phyloP scores from a whole-genome alignment of 805 yeast species.

The Lipomyces oligophaga region DNA sequence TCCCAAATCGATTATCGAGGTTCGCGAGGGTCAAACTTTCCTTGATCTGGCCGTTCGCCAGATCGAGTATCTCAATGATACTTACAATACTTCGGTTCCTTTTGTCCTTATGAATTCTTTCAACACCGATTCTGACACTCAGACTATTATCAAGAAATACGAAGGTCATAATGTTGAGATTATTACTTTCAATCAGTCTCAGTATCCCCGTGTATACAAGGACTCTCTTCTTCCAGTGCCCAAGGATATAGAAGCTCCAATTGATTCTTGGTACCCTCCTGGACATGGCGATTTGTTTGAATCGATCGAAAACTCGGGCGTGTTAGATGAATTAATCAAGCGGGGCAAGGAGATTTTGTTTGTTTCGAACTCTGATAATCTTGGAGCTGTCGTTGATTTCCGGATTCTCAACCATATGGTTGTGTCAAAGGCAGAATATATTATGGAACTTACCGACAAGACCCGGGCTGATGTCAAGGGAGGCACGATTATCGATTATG shows the following conservation, averaged over 20 bases:
- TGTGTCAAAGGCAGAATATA: conserved; percentile 85
- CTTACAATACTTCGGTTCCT: conserved; percentile 89
- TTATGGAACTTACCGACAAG: conserved; percentile 98
- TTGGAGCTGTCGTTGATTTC: conserved; percentile 96
- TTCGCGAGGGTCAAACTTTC: conserved; percentile 96
- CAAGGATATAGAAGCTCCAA: conserved; percentile 60
- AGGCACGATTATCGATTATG: conserved; percentile 95
- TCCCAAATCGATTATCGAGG: conserved; percentile 96
- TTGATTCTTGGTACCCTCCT: conserved; percentile 98
- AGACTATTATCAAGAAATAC: conserved; percentile 90
- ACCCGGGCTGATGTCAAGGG: conserved; percentile 99
- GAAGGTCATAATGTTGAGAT: conserved; percentile 94
- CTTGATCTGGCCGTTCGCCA: conserved; percentile 94
- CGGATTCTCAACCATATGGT: conserved; percentile 89
- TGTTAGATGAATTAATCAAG: conserved; percentile 78
- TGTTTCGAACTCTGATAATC: conserved; percentile 96
- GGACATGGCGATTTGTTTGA: conserved; percentile 99
- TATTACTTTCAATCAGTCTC: conserved; percentile 95
- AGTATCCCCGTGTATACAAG: conserved; percentile 91
- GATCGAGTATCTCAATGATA: conserved; percentile 80
- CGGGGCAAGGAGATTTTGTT: conserved; percentile 94
- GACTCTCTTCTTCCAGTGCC: conserved; percentile 97
- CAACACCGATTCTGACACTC: conserved; percentile 95
- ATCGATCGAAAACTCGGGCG: conserved; percentile 82
- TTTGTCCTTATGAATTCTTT: conserved; percentile 96